Evolutionary conservation across 768 basidiomycete genomes (phyloP).

Genomic region (Lactarius hengduanensis): DNA sequence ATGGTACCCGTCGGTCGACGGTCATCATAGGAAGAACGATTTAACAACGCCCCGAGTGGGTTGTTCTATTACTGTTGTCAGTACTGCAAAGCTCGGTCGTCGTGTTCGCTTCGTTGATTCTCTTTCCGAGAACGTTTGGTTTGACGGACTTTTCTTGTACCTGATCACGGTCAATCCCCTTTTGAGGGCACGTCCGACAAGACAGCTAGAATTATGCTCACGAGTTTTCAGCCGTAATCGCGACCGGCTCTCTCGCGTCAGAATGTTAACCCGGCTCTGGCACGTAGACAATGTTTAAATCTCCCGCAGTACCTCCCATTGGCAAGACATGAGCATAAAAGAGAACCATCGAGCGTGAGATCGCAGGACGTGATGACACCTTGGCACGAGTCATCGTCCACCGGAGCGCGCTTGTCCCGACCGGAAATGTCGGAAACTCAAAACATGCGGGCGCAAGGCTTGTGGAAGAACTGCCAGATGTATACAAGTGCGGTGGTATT

Average conservation of each 20-base stretch:
- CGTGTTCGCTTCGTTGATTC: background rate
- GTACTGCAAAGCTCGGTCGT: background rate
- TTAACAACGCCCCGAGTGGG: background rate
- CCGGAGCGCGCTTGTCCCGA: background rate
- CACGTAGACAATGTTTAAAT: background rate
- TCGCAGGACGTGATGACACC: background rate
- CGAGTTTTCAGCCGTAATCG: background rate
- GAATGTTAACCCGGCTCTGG: background rate
- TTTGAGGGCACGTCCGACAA: background rate
- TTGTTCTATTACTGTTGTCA: background rate
- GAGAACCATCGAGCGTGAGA: background rate
- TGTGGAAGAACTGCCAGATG: background rate
- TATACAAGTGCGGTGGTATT: background rate
- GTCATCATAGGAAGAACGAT: background rate
- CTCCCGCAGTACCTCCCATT: background rate
- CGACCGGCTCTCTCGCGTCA: background rate
- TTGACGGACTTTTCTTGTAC: background rate
- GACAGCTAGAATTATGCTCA: background rate
- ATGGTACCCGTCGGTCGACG: background rate
- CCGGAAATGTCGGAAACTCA: background rate
- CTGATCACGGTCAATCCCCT: background rate
- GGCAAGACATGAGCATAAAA: background rate
- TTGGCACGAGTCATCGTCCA: background rate
- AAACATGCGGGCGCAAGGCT: background rate
- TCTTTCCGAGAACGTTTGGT: background rate